Conservation (phyloP, 805 yeast species). For the Kodamaea sagamina region DNA sequence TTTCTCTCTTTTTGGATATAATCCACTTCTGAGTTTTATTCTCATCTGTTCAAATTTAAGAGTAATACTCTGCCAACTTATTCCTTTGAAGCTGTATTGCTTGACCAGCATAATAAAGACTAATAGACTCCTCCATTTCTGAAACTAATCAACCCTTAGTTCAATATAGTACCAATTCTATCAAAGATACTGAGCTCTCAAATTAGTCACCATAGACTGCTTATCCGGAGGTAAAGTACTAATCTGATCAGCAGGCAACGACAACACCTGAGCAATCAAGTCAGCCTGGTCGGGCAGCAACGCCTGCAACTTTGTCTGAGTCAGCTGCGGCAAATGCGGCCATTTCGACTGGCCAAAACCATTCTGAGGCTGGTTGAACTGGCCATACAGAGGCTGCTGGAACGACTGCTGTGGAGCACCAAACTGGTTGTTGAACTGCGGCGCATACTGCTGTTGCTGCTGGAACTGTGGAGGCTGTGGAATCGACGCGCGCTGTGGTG, state of each 20-base stretch:
- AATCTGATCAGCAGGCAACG: slow-evolving; percentile 52
- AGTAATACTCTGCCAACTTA: no score
- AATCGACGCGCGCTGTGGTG: slow-evolving; percentile 12
- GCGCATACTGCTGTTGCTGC: slow-evolving; percentile 9
- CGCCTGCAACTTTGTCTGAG: slow-evolving; percentile 51
- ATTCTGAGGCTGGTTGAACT: slow-evolving; percentile 5
- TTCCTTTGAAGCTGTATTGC: no score
- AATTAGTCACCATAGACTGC: slow-evolving; percentile 54
- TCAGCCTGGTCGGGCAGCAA: slow-evolving; percentile 61
- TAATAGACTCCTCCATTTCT: no score
- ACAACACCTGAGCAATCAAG: slow-evolving; percentile 54
- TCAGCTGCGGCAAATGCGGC: slow-evolving; percentile 49
- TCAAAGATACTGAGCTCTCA: slow-evolving; percentile 55
- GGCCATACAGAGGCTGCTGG: slow-evolving; percentile 10
- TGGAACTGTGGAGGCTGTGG: slow-evolving; percentile 18
- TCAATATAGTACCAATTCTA: not conserved
- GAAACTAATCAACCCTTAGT: no score
- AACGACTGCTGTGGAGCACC: slow-evolving; percentile 4
- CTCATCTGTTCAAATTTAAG: no score
- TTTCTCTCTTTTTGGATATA: no score
- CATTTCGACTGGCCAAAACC: slow-evolving; percentile 27
- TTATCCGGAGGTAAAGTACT: slow-evolving; percentile 52
- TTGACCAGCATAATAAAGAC: no score
- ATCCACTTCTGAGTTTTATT: no score
- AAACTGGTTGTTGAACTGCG: slow-evolving; percentile 5